A percentile compares a stretch with the other conserved stretches of the same genome.
phyloP scores from a whole-genome alignment of 495 filamentous ascomycete species.

The Hypoxylon fuscum region DNA sequence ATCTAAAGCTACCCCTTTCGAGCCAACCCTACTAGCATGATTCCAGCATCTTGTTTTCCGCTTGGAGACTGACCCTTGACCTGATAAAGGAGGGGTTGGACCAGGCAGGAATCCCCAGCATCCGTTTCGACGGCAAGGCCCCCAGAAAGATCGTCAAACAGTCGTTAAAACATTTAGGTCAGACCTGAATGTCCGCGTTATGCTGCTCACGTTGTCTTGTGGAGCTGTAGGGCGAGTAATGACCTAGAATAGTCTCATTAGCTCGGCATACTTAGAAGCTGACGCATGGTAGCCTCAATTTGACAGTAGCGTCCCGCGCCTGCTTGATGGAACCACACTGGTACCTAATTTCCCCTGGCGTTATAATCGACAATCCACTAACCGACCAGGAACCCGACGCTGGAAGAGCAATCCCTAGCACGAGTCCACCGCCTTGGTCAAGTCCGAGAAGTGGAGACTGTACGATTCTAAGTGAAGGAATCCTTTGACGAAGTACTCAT shows the following conservation, averaged over 20 bases:
- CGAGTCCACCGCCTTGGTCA: constrained; percentile 53
- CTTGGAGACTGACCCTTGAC: constrained; percentile 56
- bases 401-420: constrained; percentile 54
- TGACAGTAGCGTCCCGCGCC: constrained; percentile 50
- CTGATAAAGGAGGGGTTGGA: constrained; percentile 48
- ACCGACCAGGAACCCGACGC: constrained; percentile 52
- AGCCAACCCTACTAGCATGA: not conserved
- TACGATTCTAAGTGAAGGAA: constrained; percentile 48
- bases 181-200: constrained; percentile 42
- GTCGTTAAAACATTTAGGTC: constrained; percentile 45
- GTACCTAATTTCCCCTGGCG: constrained; percentile 25
- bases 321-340: constrained; percentile 56
- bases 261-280: too few relatives aligned
- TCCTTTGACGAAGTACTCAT: constrained; percentile 49
- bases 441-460: constrained; percentile 47
- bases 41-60: constrained; percentile 56
- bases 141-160: constrained; percentile 5
- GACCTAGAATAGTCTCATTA: not conserved
- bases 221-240: constrained; percentile 53
- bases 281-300: constrained; percentile 40
- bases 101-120: constrained; percentile 14
- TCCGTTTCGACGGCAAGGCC: not conserved
- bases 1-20: not conserved
- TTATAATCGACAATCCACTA: not conserved
- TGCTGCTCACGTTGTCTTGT: constrained; percentile 53